Conservation (phyloP, 2,329 filamentous ascomycete species). For the Penicillium sp. region DNA sequence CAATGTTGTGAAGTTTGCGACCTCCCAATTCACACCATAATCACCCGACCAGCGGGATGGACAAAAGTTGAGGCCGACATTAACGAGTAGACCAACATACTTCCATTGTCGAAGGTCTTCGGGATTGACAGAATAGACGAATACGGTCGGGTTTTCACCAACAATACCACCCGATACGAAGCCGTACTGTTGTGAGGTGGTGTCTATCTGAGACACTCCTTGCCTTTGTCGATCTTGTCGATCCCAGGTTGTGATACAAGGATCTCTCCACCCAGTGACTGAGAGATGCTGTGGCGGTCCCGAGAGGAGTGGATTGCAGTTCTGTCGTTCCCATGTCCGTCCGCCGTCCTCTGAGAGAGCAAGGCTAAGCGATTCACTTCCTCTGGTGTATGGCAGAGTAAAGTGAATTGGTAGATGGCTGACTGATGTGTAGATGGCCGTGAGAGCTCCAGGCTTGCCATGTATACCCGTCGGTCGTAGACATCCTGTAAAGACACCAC, state of each 20-base stretch:
- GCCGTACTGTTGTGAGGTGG: conserved; percentile 41
- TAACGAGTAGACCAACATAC: conserved; percentile 46
- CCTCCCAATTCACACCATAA: conserved; percentile 54
- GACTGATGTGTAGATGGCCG: conserved; percentile 44
- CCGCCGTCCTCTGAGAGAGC: conserved; percentile 41
- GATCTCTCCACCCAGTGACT: conserved; percentile 47
- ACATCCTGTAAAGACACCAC: conserved; percentile 47
- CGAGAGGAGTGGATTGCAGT: conserved; percentile 40
- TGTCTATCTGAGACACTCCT: no score
- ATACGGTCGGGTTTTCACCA: conserved; percentile 44
- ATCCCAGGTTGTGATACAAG: conserved; percentile 31
- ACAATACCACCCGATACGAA: conserved; percentile 50
- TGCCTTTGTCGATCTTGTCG: no score
- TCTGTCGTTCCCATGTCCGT: conserved; percentile 35
- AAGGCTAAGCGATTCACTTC: conserved; percentile 40
- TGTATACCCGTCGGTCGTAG: conserved; percentile 30
- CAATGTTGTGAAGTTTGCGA: conserved; percentile 48
- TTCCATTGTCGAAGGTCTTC: conserved; percentile 45
- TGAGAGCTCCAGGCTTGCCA: conserved; percentile 29
- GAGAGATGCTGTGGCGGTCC: conserved; percentile 33
- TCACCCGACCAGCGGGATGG: conserved; percentile 50
- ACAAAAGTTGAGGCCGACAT: conserved; percentile 41
- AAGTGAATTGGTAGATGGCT: conserved; percentile 42
- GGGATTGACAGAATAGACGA: conserved; percentile 47
- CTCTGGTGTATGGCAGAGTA: conserved; percentile 37